Percentiles rank a stretch among this genome's conserved stretches.
Conservation (phyloP, 306 rosid species). For the Quercus ilex region DNA sequence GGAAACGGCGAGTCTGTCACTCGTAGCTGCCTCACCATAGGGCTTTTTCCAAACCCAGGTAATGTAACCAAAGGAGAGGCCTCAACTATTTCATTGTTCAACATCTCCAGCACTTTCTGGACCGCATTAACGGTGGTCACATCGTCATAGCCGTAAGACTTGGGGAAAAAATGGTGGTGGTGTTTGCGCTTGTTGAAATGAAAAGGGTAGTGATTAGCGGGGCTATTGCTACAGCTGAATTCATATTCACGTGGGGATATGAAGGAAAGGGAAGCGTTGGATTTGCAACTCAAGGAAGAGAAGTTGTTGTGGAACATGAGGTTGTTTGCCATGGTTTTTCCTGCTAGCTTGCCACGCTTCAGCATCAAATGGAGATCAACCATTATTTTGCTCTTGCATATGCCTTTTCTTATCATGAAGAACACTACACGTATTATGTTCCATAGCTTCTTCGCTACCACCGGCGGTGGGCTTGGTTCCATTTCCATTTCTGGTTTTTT, state of each 20-base stretch:
- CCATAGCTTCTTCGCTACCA: slow-evolving; percentile 61
- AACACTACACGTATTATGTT: slow-evolving; percentile 50
- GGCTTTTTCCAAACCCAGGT: slow-evolving; percentile 82
- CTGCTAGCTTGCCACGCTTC: slow-evolving; percentile 71
- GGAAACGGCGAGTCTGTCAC: slow-evolving; percentile 93
- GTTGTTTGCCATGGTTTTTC: slow-evolving; percentile 53
- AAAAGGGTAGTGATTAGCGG: slow-evolving; percentile 34
- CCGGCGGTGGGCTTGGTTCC: slow-evolving; percentile 38
- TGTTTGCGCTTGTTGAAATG: slow-evolving; percentile 14
- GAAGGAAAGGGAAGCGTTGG: slow-evolving; percentile 48
- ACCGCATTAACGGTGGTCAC: slow-evolving; percentile 40
- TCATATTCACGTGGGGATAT: slow-evolving; percentile 69
- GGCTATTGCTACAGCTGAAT: slow-evolving; percentile 94
- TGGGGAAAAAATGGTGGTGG: slow-evolving; percentile 16
- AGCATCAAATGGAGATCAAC: slow-evolving; percentile 49
- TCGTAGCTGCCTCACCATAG: slow-evolving; percentile 58
- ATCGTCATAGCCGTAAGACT: slow-evolving; percentile 42
- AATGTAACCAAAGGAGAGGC: slow-evolving; percentile 63
- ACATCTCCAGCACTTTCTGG: slow-evolving; percentile 62
- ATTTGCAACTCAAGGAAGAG: slow-evolving; percentile 47
- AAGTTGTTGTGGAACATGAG: slow-evolving; percentile 43
- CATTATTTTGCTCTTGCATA: slow-evolving; percentile 58
- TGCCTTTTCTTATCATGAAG: slow-evolving; percentile 61
- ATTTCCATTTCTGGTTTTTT: slow-evolving; percentile 52
- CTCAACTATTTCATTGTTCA: slow-evolving; percentile 36